These are phyloP conservation scores for Penicillium fuscoglaucum DNA, from an alignment of 2,329 filamentous ascomycete species.

Conservation along the genomic window DNA sequence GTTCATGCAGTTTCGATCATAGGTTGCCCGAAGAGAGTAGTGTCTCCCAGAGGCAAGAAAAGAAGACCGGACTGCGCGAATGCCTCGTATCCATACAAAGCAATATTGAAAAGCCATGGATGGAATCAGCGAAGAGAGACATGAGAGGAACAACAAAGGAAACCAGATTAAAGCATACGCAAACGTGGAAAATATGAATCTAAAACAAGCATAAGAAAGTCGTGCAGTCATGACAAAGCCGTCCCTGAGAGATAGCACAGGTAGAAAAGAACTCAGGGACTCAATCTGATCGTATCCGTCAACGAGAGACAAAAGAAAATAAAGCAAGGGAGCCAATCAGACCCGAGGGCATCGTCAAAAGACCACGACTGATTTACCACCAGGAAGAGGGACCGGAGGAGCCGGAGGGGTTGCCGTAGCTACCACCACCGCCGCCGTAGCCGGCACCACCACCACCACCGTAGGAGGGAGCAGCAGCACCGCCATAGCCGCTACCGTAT, in stretches of 20 bases:
- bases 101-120: conserved; percentile 32
- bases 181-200: conserved; percentile 16
- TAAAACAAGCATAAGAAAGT: conserved; percentile 37
- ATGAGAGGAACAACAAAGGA: conserved; percentile 19
- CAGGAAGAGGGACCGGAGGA: conserved; percentile 53
- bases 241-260: conserved; percentile 35
- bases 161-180: conserved; percentile 21
- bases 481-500: conserved; percentile 36
- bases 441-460: conserved; percentile 30
- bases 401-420: conserved; percentile 52
- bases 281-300: conserved; percentile 44
- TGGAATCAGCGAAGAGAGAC: conserved; percentile 17
- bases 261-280: conserved; percentile 32
- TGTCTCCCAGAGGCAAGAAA: conserved; percentile 30
- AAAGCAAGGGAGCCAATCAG: conserved; percentile 40
- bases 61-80: conserved; percentile 42
- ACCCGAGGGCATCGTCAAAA: conserved; percentile 43
- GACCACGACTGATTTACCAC: conserved; percentile 51
- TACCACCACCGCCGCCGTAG: conserved; percentile 41
- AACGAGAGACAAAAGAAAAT: conserved; percentile 36
- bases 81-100: conserved; percentile 40
- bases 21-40: conserved; percentile 30
- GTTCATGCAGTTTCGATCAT: conserved; percentile 46
- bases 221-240: conserved; percentile 50
- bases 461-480: conserved; percentile 28